A percentile compares a stretch with the other conserved stretches of the same genome.
Conservation (phyloP, 148 eudicot genomes). For the Oxyria digyna region DNA sequence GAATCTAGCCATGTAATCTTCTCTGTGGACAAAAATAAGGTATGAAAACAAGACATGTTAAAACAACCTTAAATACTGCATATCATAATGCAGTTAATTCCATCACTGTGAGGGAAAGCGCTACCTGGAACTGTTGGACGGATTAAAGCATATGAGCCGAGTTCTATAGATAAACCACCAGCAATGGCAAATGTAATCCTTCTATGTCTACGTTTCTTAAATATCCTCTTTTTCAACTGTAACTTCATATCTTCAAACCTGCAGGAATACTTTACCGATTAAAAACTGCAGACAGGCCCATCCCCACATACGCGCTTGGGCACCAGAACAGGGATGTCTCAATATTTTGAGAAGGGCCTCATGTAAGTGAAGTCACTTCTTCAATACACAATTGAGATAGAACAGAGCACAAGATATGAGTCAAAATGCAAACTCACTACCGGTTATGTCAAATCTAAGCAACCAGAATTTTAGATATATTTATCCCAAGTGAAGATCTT, state of each 20-base stretch:
- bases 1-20: conserved; percentile 91
- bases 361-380: neutral
- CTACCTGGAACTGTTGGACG: conserved; percentile 88
- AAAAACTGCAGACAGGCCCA: neutral
- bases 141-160: conserved; percentile 81
- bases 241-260: conserved; percentile 81
- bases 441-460: too few relatives aligned
- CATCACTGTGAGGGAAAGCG: neutral
- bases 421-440: too few relatives aligned
- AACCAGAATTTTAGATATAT: neutral
- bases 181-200: conserved; percentile 61
- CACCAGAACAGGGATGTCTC: neutral
- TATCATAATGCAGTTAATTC: neutral
- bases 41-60: neutral
- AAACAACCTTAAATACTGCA: neutral
- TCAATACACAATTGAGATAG: neutral
- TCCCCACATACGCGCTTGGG: neutral
- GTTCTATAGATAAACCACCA: conserved; percentile 65
- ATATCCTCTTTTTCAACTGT: conserved; percentile 73
- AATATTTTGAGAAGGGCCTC: too few relatives aligned
- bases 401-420: neutral
- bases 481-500: neutral
- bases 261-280: conserved; percentile 10
- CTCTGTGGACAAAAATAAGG: conserved; percentile 28
- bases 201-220: conserved; percentile 88